phyloP scores from a whole-genome alignment of 306 rosid species.

The Casuarina cunninghamiana region DNA sequence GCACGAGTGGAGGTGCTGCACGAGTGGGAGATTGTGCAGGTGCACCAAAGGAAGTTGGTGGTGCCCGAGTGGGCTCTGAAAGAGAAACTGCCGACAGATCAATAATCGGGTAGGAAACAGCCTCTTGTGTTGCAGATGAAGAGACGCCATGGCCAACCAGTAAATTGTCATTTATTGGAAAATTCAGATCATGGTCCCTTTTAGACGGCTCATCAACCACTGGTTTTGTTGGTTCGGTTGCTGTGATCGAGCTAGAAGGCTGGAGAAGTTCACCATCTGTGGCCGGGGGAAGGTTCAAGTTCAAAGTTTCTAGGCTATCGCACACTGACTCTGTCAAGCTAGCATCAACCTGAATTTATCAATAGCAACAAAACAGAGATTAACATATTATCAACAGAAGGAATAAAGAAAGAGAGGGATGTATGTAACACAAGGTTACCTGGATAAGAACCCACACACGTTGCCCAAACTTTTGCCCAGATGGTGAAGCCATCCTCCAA shows the following conservation, averaged over 20 bases:
- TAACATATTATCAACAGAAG: constrained; percentile 1
- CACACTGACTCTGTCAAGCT: constrained; percentile 46
- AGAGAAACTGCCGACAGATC: constrained; percentile 37
- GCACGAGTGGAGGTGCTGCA: constrained; percentile 2
- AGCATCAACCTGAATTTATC: constrained; percentile 64
- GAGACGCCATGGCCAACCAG: constrained; percentile 43
- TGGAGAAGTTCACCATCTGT: constrained; percentile 31
- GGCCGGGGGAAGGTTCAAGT: constrained; percentile 60
- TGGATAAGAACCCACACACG: constrained; percentile 88
- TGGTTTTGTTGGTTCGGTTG: constrained; percentile 37
- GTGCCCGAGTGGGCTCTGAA: constrained; percentile 12
- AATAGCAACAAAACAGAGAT: neutral
- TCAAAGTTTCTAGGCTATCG: constrained; percentile 49
- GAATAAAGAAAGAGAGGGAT: neutral
- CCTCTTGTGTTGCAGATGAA: constrained; percentile 27
- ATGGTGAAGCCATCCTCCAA: constrained; percentile 77
- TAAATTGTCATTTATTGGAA: constrained; percentile 41
- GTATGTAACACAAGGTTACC: constrained; percentile 39
- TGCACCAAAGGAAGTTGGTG: neutral
- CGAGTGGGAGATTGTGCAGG: neutral
- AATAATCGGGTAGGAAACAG: constrained; percentile 47
- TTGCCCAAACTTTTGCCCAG: constrained; percentile 84
- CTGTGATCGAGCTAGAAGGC: constrained; percentile 25
- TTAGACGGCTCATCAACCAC: constrained; percentile 26
- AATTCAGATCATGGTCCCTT: constrained; percentile 34